A percentile compares a stretch with the other conserved stretches of the same genome.
Conservation (phyloP, 345 rosid species). For the Aegle marmelos region DNA sequence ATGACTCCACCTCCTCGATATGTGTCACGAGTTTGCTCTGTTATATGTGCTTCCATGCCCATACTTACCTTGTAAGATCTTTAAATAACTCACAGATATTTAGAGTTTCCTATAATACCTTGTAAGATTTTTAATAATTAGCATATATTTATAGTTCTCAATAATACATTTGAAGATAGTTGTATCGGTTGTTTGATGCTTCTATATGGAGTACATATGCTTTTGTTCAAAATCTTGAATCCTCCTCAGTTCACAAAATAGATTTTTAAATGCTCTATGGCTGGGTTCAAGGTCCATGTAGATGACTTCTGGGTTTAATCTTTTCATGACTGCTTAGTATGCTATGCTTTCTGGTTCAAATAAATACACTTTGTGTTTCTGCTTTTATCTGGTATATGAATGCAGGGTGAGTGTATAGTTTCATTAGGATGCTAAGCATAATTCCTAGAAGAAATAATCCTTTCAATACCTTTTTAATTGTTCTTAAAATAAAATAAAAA, state of each 20-base stretch:
- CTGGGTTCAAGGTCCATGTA: background rate
- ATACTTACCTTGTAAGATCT: slow-evolving; percentile 70
- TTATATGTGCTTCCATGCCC: slow-evolving; percentile 83
- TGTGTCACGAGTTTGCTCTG: slow-evolving; percentile 80
- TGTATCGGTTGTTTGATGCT: background rate
- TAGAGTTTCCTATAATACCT: slow-evolving; percentile 25
- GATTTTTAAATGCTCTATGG: background rate
- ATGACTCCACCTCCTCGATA: slow-evolving; percentile 98
- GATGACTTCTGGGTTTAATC: background rate
- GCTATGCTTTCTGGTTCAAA: background rate
- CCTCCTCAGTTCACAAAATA: background rate
- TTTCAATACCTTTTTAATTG: background rate
- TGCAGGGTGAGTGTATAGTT: background rate
- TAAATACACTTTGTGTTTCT: background rate
- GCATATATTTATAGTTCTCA: background rate
- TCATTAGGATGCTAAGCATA: background rate
- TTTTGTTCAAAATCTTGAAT: background rate
- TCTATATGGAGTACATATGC: background rate
- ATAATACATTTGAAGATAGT: background rate
- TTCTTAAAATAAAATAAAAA: too few relatives aligned
- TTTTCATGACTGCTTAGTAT: background rate
- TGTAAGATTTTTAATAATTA: slow-evolving; percentile 44
- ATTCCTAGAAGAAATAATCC: background rate
- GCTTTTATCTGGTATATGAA: background rate
- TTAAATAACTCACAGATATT: background rate